Conservation (phyloP, 345 rosid genomes). For the Excoecaria agallocha region DNA sequence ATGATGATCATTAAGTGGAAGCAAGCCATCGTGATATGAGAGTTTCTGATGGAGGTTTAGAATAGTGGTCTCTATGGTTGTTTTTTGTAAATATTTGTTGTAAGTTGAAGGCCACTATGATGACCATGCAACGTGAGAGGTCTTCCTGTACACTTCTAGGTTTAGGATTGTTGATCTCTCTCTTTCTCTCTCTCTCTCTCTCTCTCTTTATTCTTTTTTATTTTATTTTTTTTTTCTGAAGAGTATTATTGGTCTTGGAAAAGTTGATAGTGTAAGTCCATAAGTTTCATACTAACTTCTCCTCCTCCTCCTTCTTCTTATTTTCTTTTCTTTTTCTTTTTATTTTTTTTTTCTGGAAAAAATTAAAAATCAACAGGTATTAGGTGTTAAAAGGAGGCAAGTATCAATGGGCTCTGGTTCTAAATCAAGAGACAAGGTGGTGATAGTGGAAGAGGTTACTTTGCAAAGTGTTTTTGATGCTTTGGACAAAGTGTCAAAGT, state of each 20-base stretch:
- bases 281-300: not conserved
- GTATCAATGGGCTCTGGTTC: conserved; percentile 79
- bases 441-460: conserved; percentile 70
- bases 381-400: conserved; percentile 83
- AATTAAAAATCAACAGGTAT: conserved; percentile 41
- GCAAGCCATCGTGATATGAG: no score
- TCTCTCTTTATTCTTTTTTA: not conserved
- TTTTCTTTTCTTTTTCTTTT: no score
- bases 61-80: no score
- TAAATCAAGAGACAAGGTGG: conserved; percentile 84
- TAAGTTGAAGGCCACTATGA: no score
- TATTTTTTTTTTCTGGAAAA: not conserved
- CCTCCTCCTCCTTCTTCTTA: no score
- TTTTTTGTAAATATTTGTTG: no score
- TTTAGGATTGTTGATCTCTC: no score
- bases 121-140: no score
- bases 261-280: not conserved
- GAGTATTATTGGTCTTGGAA: not conserved
- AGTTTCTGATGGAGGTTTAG: no score
- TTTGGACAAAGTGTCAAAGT: conserved; percentile 49
- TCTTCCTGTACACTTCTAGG: no score
- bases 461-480: conserved; percentile 56
- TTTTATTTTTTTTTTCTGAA: not conserved
- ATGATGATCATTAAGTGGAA: no score
- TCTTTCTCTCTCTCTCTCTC: no score